A percentile compares a stretch with the other conserved stretches of the same genome.
Evolutionary conservation across 2,329 filamentous ascomycete genomes (phyloP).

Genomic region (Aspergillus hiratsukae): DNA sequence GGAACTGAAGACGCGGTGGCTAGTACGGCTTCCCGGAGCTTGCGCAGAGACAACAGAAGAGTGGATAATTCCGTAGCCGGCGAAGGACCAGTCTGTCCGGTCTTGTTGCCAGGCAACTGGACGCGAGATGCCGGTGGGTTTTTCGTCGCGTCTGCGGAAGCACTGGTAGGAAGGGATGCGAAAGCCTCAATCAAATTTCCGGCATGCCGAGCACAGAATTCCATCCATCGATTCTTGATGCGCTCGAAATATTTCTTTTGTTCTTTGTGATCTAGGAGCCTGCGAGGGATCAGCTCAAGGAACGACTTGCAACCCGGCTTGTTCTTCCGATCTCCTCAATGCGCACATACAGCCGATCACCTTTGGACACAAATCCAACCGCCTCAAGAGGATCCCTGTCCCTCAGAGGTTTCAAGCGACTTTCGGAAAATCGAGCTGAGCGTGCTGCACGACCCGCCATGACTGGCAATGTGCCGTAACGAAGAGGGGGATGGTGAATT

Average conservation of each 20-base stretch:
- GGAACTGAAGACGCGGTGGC: constrained; percentile 63
- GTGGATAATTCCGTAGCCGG: constrained; percentile 63
- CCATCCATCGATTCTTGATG: constrained; percentile 84
- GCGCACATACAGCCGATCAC: constrained; percentile 67
- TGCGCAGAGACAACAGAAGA: constrained; percentile 79
- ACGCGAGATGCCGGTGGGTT: constrained; percentile 34
- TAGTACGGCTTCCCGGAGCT: constrained; percentile 84
- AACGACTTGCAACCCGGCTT: constrained; percentile 1
- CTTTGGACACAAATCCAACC: constrained; percentile 85
- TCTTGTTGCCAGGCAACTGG: constrained; percentile 14
- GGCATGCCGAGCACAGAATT: constrained; percentile 73
- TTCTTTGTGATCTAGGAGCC: constrained; percentile 67
- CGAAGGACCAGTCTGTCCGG: constrained; percentile 27
- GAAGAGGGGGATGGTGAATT: background rate
- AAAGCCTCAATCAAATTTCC: constrained; percentile 73
- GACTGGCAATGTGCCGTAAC: background rate
- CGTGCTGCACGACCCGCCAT: constrained; percentile 22
- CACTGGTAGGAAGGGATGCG: constrained; percentile 53
- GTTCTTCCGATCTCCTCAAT: background rate
- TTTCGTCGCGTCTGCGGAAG: constrained; percentile 34
- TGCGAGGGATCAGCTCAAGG: constrained; percentile 33
- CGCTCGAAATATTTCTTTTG: constrained; percentile 84
- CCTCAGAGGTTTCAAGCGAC: constrained; percentile 65
- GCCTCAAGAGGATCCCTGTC: constrained; percentile 78
- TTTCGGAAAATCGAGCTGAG: constrained; percentile 19